Evolutionary conservation across 495 filamentous ascomycete genomes (phyloP), one percentile per base, ranked within the genome.

Genomic region (Stereocaulon alpinum): DNA sequence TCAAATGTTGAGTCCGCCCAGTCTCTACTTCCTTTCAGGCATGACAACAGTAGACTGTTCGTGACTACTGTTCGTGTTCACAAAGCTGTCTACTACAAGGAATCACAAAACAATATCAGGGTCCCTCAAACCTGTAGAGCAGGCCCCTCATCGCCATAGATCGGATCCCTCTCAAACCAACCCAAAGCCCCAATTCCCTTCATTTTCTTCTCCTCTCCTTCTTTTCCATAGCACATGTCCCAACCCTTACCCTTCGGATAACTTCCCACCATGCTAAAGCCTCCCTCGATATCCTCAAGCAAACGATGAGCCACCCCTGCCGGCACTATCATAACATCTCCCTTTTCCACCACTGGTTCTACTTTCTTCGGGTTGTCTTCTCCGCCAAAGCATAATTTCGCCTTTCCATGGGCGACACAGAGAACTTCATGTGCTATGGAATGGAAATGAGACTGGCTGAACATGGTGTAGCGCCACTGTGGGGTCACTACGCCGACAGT

Each of bases 401-500:
- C 84, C 14, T 69, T 71, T 0, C 85, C 86, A 14, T 68, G 69
- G 24, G 76, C 74, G 32, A 87, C 74, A 47, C 75, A 80, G 4
- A 90, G 74, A 14, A 87, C 78, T 68, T 88, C 84, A 64, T 88
- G 85, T 2, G 78, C 76, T 1, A 79, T 86, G 48, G 71, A 78
- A 65, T 88, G 85, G 68, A 84, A 89, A 67, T 86, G 84, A 18
- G 79, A 80, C 20, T 72, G 73, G 49, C 63, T 69, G 69, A 82
- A 87, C 84, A 87, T 87, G 10, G 79, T 81, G 69, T 82, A 84
- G 9, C 78, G 71, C 84, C 85, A 86, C 56, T 83, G 77, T n/a
- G 84, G 83, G 4, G 61, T 62, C 18, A 86, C 81, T 55, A 80
- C 80, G 34, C 76, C 77, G 4, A 80, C 66, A 2, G 61, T 55